Evolutionary conservation across 179 eudicot genomes (phyloP), one percentile per base, ranked within the genome.

Genomic region (Silene vulgaris): DNA sequence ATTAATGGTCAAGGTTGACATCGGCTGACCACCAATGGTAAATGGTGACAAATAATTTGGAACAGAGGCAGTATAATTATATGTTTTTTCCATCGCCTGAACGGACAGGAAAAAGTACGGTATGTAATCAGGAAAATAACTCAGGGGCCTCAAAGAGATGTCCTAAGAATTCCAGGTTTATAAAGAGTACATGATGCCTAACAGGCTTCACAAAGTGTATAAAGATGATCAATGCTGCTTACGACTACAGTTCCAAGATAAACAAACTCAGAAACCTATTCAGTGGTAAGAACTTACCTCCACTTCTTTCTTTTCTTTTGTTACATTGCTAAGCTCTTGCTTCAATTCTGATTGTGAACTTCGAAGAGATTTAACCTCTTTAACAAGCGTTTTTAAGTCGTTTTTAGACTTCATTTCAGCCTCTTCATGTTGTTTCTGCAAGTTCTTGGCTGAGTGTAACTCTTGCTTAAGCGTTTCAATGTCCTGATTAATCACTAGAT

Each of bases 351-450:
- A 76, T 52, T 94, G 91, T 54, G 91, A 87, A 71, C 75, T 85
- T 80, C 96, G 80, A 67, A 90, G 93, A 74, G 90, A 86, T 76
- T 86, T 92, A 56, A 94, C 91, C 81, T 94, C 98, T 80, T 94
- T 92, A 63, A 88, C 89, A 69, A 94, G 97, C 66, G 88, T 86
- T 81, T 88, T 92, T 32, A 89, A 77, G 80, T 94, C 98, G 50
- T 92, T 81, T 85, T 94, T 94, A 65, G 92, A 86, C 74, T 89
- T 90, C 74, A 76, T 50, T 80, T 89, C 98, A 63, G 87, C 80
- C 75, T 87, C 90, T 75, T 91, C 96, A 66, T 85, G 86, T 71
- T 82, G 79, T 82, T 89, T 92, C 75, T 77, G 87, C 82, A 81
- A 76, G 78, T 76, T 84, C 76, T 88, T 87, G 43, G 92, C 84